Evolutionary conservation across 2,329 filamentous ascomycete genomes (phyloP).

Genomic region (Plectosphaerella sp.): DNA sequence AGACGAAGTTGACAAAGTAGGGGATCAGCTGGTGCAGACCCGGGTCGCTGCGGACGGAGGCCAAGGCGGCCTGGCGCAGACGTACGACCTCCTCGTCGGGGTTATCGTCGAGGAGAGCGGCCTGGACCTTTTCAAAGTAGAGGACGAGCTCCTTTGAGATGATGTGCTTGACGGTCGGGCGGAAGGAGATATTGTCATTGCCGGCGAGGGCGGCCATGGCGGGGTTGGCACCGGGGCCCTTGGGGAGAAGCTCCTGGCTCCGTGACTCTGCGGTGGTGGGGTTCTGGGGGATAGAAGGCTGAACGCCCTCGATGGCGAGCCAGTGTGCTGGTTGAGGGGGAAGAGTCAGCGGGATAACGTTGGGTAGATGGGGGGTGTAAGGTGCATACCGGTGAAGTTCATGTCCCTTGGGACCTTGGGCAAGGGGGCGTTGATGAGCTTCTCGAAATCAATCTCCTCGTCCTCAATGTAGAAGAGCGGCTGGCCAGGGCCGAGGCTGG

Average conservation of each 20-base stretch:
- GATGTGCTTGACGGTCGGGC: constrained; percentile 91
- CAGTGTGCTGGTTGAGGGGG: constrained; percentile 67
- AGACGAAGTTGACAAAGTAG: constrained; percentile 94
- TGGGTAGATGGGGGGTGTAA: not conserved
- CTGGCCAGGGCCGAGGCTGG: constrained; percentile 87
- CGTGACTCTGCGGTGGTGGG: constrained; percentile 81
- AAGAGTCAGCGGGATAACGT: constrained; percentile 13
- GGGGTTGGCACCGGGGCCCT: constrained; percentile 83
- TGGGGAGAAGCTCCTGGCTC: constrained; percentile 80
- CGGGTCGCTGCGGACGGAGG: constrained; percentile 81
- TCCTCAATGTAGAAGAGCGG: constrained; percentile 97
- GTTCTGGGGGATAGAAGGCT: constrained; percentile 94
- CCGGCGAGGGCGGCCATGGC: constrained; percentile 79
- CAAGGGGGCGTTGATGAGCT: constrained; percentile 92
- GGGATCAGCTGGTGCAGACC: constrained; percentile 93
- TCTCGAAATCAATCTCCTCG: constrained; percentile 98
- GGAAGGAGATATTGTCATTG: constrained; percentile 77
- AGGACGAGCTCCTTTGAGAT: constrained; percentile 93
- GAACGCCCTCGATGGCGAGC: constrained; percentile 95
- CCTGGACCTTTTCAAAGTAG: constrained; percentile 94
- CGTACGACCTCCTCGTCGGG: constrained; percentile 70
- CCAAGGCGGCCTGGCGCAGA: constrained; percentile 78
- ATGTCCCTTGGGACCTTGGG: constrained; percentile 93
- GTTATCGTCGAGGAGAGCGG: constrained; percentile 80
- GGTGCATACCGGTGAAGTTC: constrained; percentile 72